phyloP scores from a whole-genome alignment of 75 land plant species.

The Adiantum capillusveneris region DNA sequence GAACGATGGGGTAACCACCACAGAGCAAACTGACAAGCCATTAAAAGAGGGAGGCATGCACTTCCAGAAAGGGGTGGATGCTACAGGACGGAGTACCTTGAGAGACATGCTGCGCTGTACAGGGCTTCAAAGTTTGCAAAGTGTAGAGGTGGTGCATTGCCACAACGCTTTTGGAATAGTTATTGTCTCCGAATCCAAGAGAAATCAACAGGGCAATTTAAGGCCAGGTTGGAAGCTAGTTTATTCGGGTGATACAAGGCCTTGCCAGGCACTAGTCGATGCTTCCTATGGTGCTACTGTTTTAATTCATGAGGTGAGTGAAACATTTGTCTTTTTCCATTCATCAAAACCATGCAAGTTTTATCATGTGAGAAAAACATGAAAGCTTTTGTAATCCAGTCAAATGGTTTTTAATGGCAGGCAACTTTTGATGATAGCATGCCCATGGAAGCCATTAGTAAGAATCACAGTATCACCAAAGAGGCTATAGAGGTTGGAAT shows the following conservation, averaged over 20 bases:
- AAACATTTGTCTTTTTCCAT: neutral
- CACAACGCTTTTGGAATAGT: conserved; percentile 35
- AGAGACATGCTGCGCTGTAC: conserved; percentile 8
- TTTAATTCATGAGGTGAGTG: conserved; percentile 88
- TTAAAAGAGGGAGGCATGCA: conserved; percentile 21
- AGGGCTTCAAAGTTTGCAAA: conserved; percentile 18
- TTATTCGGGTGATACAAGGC: conserved; percentile 98
- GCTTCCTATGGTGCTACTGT: conserved; percentile 88
- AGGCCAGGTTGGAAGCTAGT: conserved; percentile 84
- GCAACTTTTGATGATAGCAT: conserved; percentile 95
- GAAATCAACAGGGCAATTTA: neutral
- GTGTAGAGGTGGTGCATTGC: conserved; percentile 36
- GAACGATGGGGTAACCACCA: neutral
- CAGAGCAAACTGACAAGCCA: neutral
- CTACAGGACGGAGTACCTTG: conserved; percentile 18
- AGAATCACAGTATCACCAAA: conserved; percentile 85
- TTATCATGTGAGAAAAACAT: too few relatives aligned
- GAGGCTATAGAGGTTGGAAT: conserved; percentile 82
- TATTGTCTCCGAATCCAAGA: conserved; percentile 9
- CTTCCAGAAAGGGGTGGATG: conserved; percentile 21
- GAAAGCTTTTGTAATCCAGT: too few relatives aligned
- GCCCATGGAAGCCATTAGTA: conserved; percentile 82
- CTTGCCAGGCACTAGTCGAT: conserved; percentile 70
- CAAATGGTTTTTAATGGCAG: conserved; percentile 26
- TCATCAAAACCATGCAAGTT: neutral